Percentiles rank a stretch among this genome's conserved stretches.
Evolutionary conservation across 768 basidiomycete species (phyloP).

Genomic region (Hypholoma sublateritium): DNA sequence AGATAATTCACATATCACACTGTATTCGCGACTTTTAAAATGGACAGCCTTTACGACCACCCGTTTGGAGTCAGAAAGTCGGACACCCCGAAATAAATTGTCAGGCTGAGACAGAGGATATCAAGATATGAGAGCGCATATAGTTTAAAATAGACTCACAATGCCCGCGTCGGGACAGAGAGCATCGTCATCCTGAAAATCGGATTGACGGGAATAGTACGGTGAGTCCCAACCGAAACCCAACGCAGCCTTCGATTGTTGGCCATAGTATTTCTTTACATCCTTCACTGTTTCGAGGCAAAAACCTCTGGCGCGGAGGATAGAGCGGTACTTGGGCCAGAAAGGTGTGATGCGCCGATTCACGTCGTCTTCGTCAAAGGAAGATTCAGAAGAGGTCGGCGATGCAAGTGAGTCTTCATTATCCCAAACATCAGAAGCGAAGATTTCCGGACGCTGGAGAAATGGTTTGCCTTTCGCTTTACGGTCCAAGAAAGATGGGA

Average conservation of each 20-base stretch:
- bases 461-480: slow-evolving; percentile 9
- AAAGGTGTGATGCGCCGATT: slow-evolving; percentile 60
- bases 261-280: slow-evolving; percentile 57
- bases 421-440: not conserved
- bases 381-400: slow-evolving; percentile 47
- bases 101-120: slow-evolving; percentile 44
- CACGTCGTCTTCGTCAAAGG: slow-evolving; percentile 56
- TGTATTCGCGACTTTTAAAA: slow-evolving; percentile 59
- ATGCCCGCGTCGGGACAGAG: slow-evolving; percentile 73
- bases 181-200: slow-evolving; percentile 42
- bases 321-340: slow-evolving; percentile 55
- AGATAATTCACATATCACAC: slow-evolving; percentile 56
- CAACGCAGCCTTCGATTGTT: slow-evolving; percentile 13
- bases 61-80: slow-evolving; percentile 47
- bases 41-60: slow-evolving; percentile 73
- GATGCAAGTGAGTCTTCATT: slow-evolving; percentile 30
- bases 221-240: slow-evolving; percentile 14
- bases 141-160: slow-evolving; percentile 39
- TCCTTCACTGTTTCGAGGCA: slow-evolving; percentile 69
- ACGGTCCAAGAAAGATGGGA: not conserved
- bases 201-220: slow-evolving; percentile 5
- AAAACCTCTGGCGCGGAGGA: slow-evolving; percentile 53
- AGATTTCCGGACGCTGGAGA: slow-evolving; percentile 5
- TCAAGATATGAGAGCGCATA: not conserved
- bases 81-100: slow-evolving; percentile 68